phyloP scores from a whole-genome alignment of 257 asterid genomes.

The Solanum piurae region DNA sequence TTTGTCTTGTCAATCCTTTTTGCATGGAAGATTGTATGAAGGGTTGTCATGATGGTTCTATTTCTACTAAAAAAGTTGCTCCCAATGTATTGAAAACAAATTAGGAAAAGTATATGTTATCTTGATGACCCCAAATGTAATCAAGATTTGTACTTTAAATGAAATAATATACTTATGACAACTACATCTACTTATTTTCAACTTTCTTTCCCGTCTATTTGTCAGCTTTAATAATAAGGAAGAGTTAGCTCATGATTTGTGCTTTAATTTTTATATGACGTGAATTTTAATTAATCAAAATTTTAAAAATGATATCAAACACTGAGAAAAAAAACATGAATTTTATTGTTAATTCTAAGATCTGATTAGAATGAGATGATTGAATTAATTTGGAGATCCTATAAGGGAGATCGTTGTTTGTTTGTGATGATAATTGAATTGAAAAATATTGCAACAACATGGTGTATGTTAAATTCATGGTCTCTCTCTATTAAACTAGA shows the following conservation, averaged over 20 bases:
- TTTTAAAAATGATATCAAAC: neutral
- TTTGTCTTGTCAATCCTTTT: neutral
- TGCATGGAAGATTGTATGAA: neutral
- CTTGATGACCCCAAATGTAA: neutral
- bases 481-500: no score
- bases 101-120: neutral
- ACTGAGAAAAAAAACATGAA: neutral
- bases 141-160: neutral
- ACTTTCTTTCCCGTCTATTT: neutral
- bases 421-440: neutral
- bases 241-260: neutral
- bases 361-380: neutral
- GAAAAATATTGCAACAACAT: neutral
- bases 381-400: neutral
- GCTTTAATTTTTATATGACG: neutral
- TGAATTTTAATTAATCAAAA: neutral
- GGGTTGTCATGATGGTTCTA: neutral
- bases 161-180: neutral
- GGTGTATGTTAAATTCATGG: no score
- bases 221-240: neutral
- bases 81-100: neutral
- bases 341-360: neutral
- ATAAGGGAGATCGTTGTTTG: neutral
- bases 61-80: neutral
- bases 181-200: neutral